Evolutionary conservation across 2,329 filamentous ascomycete species (phyloP).

Genomic region (Arthrobotrys sinensis): DNA sequence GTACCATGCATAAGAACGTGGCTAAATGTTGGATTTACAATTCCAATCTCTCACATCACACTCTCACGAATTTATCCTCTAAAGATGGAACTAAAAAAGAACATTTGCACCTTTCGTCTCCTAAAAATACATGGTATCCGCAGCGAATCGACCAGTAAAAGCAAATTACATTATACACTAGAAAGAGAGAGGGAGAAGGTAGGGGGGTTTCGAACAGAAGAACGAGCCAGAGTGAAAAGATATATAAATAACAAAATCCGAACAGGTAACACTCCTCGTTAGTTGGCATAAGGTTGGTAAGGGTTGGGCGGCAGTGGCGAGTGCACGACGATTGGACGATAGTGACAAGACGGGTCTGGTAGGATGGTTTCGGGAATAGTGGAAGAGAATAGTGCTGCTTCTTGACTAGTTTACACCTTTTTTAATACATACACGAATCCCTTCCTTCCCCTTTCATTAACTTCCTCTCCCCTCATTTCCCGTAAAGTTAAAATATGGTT

Average conservation of each 20-base stretch:
- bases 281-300: constrained; percentile 19
- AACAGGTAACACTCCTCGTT: constrained; percentile 40
- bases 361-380: neutral
- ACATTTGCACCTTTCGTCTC: constrained; percentile 36
- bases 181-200: constrained; percentile 14
- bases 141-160: constrained; percentile 5
- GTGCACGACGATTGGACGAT: constrained; percentile 20
- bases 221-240: constrained; percentile 16
- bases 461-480: constrained; percentile 33
- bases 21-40: neutral
- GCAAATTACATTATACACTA: constrained; percentile 53
- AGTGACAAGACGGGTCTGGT: constrained; percentile 6
- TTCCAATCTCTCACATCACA: neutral
- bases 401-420: constrained; percentile 52
- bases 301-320: constrained; percentile 7
- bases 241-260: constrained; percentile 27
- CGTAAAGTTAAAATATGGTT: constrained; percentile 49
- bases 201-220: neutral
- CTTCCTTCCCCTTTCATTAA: constrained; percentile 25
- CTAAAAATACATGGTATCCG: constrained; percentile 61
- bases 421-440: constrained; percentile 38
- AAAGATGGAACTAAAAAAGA: neutral
- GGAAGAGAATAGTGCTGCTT: constrained; percentile 43
- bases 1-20: neutral
- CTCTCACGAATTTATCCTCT: neutral